phyloP scores from a whole-genome alignment of 2,329 filamentous ascomycete genomes.

The Calcarisporium arbuscula region DNA sequence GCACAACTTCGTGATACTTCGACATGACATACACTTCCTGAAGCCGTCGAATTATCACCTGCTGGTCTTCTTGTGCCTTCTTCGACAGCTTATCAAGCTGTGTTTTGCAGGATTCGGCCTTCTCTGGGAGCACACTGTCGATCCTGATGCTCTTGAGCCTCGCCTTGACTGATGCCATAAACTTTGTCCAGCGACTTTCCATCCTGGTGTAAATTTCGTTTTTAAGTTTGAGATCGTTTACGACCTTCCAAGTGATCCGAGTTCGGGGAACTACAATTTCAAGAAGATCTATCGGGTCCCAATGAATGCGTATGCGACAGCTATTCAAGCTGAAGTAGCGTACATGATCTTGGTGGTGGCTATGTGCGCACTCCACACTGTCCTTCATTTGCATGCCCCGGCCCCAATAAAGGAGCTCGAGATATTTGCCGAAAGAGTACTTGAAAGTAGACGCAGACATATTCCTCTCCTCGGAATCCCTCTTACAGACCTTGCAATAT shows the following conservation, averaged over 20 bases:
- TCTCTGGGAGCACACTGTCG: conserved; percentile 84
- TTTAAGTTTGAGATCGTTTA: conserved; percentile 84
- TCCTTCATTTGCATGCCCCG: conserved; percentile 69
- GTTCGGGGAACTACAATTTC: conserved; percentile 90
- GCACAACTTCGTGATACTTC: conserved; percentile 94
- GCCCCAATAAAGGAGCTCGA: conserved; percentile 97
- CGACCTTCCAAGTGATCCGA: conserved; percentile 94
- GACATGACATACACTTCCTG: conserved; percentile 90
- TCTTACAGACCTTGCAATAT: conserved; percentile 84
- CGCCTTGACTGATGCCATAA: conserved; percentile 80
- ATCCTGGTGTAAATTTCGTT: conserved; percentile 83
- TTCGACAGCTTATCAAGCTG: conserved; percentile 75
- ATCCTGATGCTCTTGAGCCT: conserved; percentile 84
- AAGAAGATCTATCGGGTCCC: conserved; percentile 84
- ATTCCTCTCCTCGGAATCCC: conserved; percentile 79
- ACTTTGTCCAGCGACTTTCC: conserved; percentile 75
- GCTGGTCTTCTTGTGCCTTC: conserved; percentile 78
- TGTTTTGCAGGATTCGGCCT: conserved; percentile 70
- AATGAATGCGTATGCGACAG: conserved; percentile 81
- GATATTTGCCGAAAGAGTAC: conserved; percentile 96
- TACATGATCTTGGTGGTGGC: conserved; percentile 86
- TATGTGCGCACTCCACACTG: conserved; percentile 72
- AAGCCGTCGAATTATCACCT: conserved; percentile 65
- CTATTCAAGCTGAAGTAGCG: conserved; percentile 88
- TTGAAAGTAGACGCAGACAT: conserved; percentile 97